Percentiles rank a stretch among this genome's conserved stretches.
Conservation (phyloP, 306 rosid genomes). For the Fagus crenata region DNA sequence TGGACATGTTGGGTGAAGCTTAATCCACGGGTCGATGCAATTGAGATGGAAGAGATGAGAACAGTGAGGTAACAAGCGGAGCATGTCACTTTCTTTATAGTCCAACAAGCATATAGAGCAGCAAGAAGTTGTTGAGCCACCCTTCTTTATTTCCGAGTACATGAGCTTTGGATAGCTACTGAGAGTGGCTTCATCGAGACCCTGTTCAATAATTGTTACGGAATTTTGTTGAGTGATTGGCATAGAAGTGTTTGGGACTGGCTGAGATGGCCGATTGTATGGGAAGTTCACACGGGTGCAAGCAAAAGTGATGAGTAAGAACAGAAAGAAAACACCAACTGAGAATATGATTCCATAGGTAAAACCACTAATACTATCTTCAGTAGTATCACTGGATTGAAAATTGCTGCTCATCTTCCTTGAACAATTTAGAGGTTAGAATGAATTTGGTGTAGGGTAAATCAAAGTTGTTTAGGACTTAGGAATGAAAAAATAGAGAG, state of each 20-base stretch:
- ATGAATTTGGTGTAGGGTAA: not conserved
- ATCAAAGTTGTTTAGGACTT: not conserved
- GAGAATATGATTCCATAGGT: constrained; percentile 16
- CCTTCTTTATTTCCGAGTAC: constrained; percentile 25
- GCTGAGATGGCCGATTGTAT: not conserved
- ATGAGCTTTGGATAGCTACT: constrained; percentile 31
- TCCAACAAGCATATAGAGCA: constrained; percentile 59
- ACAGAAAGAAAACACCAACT: constrained; percentile 15
- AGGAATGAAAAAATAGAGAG: no score
- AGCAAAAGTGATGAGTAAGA: constrained; percentile 13
- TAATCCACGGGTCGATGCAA: constrained; percentile 56
- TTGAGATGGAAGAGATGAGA: constrained; percentile 39
- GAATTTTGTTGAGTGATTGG: not conserved
- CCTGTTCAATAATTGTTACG: constrained; percentile 1
- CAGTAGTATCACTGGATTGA: not conserved
- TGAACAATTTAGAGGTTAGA: not conserved
- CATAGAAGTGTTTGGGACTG: no score
- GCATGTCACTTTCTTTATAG: constrained; percentile 42
- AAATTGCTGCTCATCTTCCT: not conserved
- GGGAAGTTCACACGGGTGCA: constrained; percentile 29
- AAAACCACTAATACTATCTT: not conserved
- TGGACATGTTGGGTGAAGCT: constrained; percentile 48
- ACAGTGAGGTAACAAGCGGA: constrained; percentile 48
- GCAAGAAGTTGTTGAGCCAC: not conserved
- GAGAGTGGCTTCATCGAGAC: constrained; percentile 24